phyloP scores from a whole-genome alignment of 257 asterid species.

The Primulina huaijiensis region DNA sequence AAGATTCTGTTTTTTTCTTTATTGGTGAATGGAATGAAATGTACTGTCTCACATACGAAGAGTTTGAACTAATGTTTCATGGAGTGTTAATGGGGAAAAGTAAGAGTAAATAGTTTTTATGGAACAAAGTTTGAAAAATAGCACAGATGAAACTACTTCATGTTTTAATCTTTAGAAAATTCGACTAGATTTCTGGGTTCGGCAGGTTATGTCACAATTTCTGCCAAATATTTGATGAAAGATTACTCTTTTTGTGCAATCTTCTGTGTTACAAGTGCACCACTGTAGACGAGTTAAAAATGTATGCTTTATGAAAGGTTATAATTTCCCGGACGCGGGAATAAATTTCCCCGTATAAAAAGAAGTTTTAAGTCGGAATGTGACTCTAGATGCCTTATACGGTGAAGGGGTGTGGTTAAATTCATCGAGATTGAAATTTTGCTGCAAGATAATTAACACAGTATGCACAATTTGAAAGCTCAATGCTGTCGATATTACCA shows the following conservation, averaged over 20 bases:
- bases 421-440: not conserved
- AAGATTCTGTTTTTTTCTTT: not conserved
- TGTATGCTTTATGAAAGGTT: not conserved
- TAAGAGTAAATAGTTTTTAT: not conserved
- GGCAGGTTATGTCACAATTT: not conserved
- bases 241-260: not conserved
- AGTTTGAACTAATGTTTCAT: not conserved
- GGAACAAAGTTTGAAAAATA: not conserved
- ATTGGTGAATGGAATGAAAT: not conserved
- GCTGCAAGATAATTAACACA: not conserved
- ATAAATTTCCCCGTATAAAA: no score
- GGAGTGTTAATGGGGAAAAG: not conserved
- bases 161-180: not conserved
- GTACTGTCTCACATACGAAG: constrained; percentile 3
- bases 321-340: no score
- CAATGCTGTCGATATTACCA: not conserved
- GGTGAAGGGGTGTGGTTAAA: not conserved
- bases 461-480: not conserved
- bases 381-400: not conserved
- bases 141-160: not conserved
- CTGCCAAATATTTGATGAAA: not conserved
- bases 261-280: not conserved
- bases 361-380: not conserved
- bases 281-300: not conserved
- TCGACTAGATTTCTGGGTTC: not conserved